A percentile compares a stretch with the other conserved stretches of the same genome.
phyloP scores from a whole-genome alignment of 2,329 filamentous ascomycete species.

The Rhynchosporium secalis region DNA sequence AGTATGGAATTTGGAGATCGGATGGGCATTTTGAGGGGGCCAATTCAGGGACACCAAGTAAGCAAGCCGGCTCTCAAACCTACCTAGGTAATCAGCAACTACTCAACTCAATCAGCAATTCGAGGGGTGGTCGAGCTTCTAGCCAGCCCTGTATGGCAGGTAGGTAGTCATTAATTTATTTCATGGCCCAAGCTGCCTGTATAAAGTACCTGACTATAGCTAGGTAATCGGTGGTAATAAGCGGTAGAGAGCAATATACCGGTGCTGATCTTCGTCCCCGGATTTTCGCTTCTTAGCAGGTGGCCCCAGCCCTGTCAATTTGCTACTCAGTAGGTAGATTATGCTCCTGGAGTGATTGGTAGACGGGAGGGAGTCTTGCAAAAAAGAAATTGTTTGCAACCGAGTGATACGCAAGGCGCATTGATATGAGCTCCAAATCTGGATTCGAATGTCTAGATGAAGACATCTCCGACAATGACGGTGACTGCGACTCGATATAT shows the following conservation, averaged over 20 bases:
- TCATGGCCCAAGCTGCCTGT: slow-evolving; percentile 8
- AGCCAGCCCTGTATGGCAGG: slow-evolving; percentile 7
- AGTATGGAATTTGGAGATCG: neutral
- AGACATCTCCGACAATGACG: slow-evolving; percentile 1
- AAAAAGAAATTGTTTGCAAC: slow-evolving; percentile 3
- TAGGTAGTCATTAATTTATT: slow-evolving; percentile 9
- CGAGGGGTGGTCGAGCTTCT: slow-evolving; percentile 23
- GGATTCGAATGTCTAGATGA: slow-evolving; percentile 4
- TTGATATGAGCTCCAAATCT: slow-evolving; percentile 8
- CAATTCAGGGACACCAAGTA: slow-evolving; percentile 3
- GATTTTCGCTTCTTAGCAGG: neutral
- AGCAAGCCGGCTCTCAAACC: neutral
- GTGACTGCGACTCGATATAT: neutral
- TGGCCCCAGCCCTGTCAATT: neutral
- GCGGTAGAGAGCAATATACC: neutral
- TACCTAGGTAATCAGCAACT: neutral
- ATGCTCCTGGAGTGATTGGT: too few species aligned
- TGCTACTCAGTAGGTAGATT: too few species aligned
- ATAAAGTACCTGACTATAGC: neutral
- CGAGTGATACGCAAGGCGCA: slow-evolving; percentile 8
- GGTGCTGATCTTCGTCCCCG: slow-evolving; percentile 1
- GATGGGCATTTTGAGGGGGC: neutral
- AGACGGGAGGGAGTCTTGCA: too few species aligned
- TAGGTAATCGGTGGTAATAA: too few species aligned
- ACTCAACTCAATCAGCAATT: slow-evolving; percentile 9